These are phyloP conservation scores for Eucalyptus melliodora DNA, from an alignment of 345 rosid genomes.

Conservation along the genomic window DNA sequence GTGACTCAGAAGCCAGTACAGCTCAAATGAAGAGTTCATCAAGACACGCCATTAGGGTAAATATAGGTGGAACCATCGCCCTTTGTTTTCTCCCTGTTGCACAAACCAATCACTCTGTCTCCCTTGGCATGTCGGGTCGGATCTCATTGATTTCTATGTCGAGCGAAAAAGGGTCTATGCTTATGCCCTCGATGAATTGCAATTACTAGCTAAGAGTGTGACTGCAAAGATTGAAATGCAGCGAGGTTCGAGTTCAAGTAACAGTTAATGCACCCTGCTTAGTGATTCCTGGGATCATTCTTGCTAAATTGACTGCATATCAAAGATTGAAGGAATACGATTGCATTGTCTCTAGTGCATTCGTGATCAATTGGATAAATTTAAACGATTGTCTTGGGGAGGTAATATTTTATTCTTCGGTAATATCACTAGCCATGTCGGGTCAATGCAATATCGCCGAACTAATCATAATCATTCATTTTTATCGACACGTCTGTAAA, in stretches of 20 bases:
- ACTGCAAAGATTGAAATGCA: not conserved
- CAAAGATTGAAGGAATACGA: not conserved
- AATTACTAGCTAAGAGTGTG: not conserved
- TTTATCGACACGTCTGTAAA: not conserved
- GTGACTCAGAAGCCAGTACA: not conserved
- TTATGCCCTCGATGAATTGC: not conserved
- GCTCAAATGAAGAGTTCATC: not conserved
- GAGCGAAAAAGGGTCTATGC: not conserved
- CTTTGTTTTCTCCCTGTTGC: not conserved
- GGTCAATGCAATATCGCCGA: not conserved
- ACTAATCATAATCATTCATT: not conserved
- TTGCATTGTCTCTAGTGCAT: not conserved
- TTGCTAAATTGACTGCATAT: not conserved
- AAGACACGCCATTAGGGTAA: not conserved
- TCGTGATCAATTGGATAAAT: not conserved
- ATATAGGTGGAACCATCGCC: constrained; percentile 7
- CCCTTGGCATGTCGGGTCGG: not conserved
- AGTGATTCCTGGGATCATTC: not conserved
- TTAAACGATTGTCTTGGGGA: not conserved
- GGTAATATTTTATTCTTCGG: not conserved
- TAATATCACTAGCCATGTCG: not conserved
- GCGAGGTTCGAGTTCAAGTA: not conserved
- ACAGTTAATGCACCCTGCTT: not conserved
- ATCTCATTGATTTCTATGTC: not conserved
- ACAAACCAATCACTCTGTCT: not conserved